Evolutionary conservation across 306 rosid species (phyloP).

Genomic region (Mucuna pruriens): DNA sequence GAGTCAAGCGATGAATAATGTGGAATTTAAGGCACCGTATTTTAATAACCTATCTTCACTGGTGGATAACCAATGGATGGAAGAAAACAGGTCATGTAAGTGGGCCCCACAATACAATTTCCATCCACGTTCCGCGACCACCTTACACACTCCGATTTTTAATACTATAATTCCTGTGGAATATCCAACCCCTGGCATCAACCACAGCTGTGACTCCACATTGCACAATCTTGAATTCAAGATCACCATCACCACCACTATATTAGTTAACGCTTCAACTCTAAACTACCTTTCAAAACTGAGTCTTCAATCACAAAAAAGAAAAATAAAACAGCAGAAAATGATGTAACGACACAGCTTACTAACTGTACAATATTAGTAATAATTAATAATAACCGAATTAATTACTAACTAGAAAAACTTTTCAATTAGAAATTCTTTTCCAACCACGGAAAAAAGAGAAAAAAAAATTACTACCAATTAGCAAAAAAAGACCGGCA

Average conservation of each 20-base stretch:
- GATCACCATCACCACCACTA: not conserved
- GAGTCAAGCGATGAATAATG: conserved; percentile 40
- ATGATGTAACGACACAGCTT: not conserved
- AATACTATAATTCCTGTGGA: not conserved
- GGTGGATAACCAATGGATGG: conserved; percentile 10
- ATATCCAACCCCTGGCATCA: conserved; percentile 2
- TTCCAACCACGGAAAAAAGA: not conserved
- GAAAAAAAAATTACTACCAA: not conserved
- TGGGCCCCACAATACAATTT: conserved; percentile 39
- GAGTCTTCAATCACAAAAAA: not conserved
- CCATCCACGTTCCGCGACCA: conserved; percentile 32
- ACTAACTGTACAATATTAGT: not conserved
- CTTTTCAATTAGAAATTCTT: not conserved
- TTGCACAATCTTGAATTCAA: conserved; percentile 13
- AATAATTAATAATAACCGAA: too few relatives aligned
- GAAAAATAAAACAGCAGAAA: not conserved
- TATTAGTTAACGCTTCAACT: not conserved
- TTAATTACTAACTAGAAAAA: not conserved
- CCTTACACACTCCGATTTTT: not conserved
- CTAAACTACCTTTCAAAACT: not conserved
- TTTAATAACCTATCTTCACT: conserved; percentile 22
- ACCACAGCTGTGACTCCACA: conserved; percentile 6
- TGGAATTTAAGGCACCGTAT: conserved; percentile 31
- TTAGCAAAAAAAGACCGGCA: not conserved
- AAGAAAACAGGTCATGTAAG: conserved; percentile 22